Conservation (phyloP, 169 alveolate species). For the Babesia caballi region DNA sequence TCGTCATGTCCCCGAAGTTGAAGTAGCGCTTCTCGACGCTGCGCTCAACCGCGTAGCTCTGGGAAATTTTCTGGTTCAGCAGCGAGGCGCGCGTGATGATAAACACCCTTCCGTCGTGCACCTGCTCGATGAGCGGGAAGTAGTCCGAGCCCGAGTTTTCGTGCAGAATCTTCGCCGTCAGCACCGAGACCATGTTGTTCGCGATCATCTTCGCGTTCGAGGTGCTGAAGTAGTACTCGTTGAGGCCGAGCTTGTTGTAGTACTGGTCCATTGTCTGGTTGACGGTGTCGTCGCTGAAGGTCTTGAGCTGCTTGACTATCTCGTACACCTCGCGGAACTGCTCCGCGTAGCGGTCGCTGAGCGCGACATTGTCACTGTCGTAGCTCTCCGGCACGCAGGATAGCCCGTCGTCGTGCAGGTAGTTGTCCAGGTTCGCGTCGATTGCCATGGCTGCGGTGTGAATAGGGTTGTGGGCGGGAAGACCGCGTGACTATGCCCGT, state of each 20-base stretch:
- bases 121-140: constrained; percentile 78
- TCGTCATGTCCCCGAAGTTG: constrained; percentile 62
- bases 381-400: constrained; percentile 29
- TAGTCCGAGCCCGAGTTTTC: constrained; percentile 74
- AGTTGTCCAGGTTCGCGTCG: constrained; percentile 17
- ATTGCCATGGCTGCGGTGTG: background rate
- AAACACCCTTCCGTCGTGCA: constrained; percentile 66
- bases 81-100: constrained; percentile 75
- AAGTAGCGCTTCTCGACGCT: constrained; percentile 70
- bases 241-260: constrained; percentile 78
- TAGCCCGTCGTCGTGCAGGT: constrained; percentile 48
- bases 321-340: constrained; percentile 53
- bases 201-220: constrained; percentile 76
- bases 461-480: too few relatives aligned
- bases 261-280: constrained; percentile 71
- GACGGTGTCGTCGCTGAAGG: constrained; percentile 62
- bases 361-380: constrained; percentile 6
- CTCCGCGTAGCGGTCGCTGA: constrained; percentile 53
- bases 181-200: constrained; percentile 76
- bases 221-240: constrained; percentile 78
- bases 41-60: constrained; percentile 76
- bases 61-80: constrained; percentile 68
- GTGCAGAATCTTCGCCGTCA: constrained; percentile 79
- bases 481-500: too few relatives aligned
- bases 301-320: constrained; percentile 40